Conservation (phyloP, 1,284 basidiomycete genomes). For the Moniliella sp. region DNA sequence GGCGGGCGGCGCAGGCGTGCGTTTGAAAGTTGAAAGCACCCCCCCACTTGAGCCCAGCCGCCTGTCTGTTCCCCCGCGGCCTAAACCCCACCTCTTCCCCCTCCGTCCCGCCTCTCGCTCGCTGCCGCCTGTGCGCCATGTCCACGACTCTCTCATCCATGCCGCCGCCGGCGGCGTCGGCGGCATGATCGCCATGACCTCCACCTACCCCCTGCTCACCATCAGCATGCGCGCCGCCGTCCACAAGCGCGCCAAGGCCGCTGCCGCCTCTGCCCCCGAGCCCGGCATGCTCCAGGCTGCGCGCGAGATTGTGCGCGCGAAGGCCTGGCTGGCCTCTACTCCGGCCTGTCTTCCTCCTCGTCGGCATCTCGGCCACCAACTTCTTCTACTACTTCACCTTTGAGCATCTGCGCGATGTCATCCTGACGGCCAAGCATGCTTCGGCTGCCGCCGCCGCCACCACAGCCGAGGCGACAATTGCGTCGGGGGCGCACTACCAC, state of each 20-base stretch:
- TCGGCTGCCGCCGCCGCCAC: constrained; percentile 37
- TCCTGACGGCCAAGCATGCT: constrained; percentile 22
- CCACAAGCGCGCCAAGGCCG: constrained; percentile 50
- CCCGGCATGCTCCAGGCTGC: constrained; percentile 37
- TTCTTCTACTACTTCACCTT: constrained; percentile 40
- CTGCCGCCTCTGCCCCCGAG: constrained; percentile 43
- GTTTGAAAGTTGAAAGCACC: no score
- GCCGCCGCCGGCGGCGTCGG: constrained; percentile 70
- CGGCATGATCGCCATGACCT: constrained; percentile 45
- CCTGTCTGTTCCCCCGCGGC: no score
- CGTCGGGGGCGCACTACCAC: constrained; percentile 44
- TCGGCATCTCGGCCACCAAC: constrained; percentile 82
- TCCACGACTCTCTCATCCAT: constrained; percentile 68
- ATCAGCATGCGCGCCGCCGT: constrained; percentile 81
- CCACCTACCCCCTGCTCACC: constrained; percentile 53
- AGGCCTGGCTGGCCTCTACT: constrained; percentile 65
- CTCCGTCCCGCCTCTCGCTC: no score
- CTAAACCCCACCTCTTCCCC: no score
- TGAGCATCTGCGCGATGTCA: constrained; percentile 28
- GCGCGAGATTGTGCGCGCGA: constrained; percentile 60
- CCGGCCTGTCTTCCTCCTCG: constrained; percentile 64
- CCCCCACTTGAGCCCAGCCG: no score
- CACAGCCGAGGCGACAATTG: no score
- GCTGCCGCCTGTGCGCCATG: no score
- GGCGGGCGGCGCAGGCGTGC: no score